Percentiles rank a stretch among this genome's conserved stretches.
Evolutionary conservation across 441 rosid species (phyloP).

Genomic region (Dalechampia spathulata): DNA sequence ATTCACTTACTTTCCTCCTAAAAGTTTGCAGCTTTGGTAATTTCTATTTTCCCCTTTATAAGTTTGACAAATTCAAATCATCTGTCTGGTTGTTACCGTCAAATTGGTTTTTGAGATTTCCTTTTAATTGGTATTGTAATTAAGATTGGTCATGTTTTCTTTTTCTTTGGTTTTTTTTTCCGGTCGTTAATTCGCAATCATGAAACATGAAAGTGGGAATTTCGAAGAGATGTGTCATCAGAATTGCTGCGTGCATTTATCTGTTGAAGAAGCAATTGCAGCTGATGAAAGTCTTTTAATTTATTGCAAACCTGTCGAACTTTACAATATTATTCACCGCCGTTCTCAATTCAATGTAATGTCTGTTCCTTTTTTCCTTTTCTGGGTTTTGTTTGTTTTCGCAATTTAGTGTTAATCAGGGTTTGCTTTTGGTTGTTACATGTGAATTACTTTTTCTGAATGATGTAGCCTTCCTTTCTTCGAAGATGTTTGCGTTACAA

Average conservation of each 20-base stretch:
- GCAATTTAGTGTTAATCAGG: background rate
- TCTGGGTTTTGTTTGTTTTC: background rate
- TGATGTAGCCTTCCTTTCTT: slow-evolving; percentile 64
- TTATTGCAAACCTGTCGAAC: slow-evolving; percentile 93
- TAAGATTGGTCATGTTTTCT: no score
- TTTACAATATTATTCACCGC: slow-evolving; percentile 82
- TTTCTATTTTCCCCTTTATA: background rate
- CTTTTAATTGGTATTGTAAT: background rate
- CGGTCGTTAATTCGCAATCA: background rate
- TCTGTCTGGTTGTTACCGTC: no score
- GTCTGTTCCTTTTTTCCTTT: background rate
- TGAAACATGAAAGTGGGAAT: slow-evolving; percentile 8
- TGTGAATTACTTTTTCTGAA: background rate
- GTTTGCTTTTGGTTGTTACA: background rate
- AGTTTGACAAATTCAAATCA: background rate
- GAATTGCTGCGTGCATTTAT: slow-evolving; percentile 41
- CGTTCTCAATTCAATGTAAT: slow-evolving; percentile 63
- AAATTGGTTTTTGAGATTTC: no score
- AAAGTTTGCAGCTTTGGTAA: slow-evolving; percentile 2
- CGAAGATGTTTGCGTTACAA: slow-evolving; percentile 64
- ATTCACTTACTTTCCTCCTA: background rate
- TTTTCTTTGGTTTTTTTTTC: background rate
- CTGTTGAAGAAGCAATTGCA: slow-evolving; percentile 57
- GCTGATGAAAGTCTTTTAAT: slow-evolving; percentile 70
- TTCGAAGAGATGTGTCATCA: slow-evolving; percentile 60